phyloP scores from a whole-genome alignment of 2,329 filamentous ascomycete genomes.

The Hypomyces rosellus region DNA sequence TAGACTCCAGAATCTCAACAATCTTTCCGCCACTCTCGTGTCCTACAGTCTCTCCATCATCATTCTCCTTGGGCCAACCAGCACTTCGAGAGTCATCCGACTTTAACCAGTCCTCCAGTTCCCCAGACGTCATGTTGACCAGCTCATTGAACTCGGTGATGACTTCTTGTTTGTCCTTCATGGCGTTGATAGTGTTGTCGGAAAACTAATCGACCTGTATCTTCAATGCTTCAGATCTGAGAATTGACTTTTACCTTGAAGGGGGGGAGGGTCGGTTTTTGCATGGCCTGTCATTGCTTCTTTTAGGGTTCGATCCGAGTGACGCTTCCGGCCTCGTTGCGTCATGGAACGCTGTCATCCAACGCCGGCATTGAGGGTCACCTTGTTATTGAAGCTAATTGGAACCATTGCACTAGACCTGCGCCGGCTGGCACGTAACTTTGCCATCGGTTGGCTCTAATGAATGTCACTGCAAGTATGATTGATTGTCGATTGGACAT shows the following conservation, averaged over 20 bases:
- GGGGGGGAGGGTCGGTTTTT: no score
- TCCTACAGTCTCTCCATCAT: slow-evolving; percentile 54
- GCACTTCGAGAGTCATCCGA: slow-evolving; percentile 50
- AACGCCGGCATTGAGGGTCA: background rate
- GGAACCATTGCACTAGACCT: background rate
- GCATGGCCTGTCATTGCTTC: background rate
- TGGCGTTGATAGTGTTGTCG: slow-evolving; percentile 1
- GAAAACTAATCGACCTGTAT: background rate
- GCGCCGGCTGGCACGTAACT: background rate
- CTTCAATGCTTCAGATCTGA: no score
- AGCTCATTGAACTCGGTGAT: slow-evolving; percentile 57
- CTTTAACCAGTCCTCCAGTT: slow-evolving; percentile 57
- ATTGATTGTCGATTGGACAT: no score
- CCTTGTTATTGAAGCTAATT: background rate
- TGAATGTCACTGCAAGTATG: no score
- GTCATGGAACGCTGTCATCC: slow-evolving; percentile 4
- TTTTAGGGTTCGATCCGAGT: slow-evolving; percentile 1
- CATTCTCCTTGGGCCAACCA: slow-evolving; percentile 54
- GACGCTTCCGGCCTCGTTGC: slow-evolving; percentile 8
- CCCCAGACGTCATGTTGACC: slow-evolving; percentile 58
- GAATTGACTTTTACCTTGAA: no score
- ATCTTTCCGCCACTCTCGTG: slow-evolving; percentile 60
- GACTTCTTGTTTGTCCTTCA: slow-evolving; percentile 23
- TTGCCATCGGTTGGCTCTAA: no score
- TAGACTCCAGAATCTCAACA: slow-evolving; percentile 55